Evolutionary conservation across 805 yeast genomes (phyloP).

Genomic region (Candida tallmaniae): DNA sequence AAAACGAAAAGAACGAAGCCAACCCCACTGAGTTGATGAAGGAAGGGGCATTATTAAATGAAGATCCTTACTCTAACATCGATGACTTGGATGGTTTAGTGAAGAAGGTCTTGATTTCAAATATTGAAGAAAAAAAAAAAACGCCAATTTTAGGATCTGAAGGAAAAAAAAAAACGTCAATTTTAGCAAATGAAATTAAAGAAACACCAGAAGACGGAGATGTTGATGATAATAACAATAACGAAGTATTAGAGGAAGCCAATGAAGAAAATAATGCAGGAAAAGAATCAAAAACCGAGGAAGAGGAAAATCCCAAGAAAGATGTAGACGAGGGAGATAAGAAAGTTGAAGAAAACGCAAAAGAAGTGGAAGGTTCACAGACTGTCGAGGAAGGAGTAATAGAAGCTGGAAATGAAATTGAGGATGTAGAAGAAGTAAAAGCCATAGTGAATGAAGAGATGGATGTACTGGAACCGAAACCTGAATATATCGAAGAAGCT

Average conservation of each 20-base stretch:
- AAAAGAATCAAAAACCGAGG: background rate
- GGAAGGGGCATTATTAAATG: conserved; percentile 54
- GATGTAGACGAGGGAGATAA: conserved; percentile 1
- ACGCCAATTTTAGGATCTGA: background rate
- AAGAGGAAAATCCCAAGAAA: background rate
- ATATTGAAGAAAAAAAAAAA: background rate
- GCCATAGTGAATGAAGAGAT: conserved; percentile 4
- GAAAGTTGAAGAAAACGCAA: conserved; percentile 1
- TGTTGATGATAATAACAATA: background rate
- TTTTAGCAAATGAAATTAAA: background rate
- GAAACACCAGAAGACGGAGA: background rate
- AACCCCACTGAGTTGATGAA: conserved; percentile 38
- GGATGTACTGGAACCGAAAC: conserved; percentile 9
- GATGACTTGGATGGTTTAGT: conserved; percentile 45
- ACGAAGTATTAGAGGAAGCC: background rate
- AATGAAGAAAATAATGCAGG: background rate
- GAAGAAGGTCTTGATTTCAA: conserved; percentile 7
- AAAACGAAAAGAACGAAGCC: conserved; percentile 27
- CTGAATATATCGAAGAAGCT: conserved; percentile 7
- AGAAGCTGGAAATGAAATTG: background rate
- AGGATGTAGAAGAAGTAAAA: conserved; percentile 3
- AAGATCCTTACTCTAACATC: conserved; percentile 46
- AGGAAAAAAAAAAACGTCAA: conserved; percentile 1
- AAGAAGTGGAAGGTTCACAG: conserved; percentile 1
- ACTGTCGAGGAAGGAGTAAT: conserved; percentile 2